Base-by-base conservation (phyloP, 331 rosid genomes). In the Arachis monticola region DNA sequence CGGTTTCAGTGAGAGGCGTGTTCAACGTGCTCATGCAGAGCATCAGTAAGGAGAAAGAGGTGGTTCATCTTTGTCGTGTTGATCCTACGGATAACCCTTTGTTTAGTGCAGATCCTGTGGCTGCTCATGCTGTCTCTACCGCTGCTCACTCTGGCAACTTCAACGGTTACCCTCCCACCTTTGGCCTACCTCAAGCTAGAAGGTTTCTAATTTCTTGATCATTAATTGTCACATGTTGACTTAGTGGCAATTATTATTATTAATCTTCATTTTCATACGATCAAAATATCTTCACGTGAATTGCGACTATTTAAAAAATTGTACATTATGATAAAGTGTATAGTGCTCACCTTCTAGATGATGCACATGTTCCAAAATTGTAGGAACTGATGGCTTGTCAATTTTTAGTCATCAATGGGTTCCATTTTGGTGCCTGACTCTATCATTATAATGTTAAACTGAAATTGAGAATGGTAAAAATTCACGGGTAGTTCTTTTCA, bases 81-180 rank as follows among this genome's bases (percentile, higher is more conserved):
- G 93, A 88, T 27, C 93, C 90, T 14, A 81, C 90, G 0, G 76
- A 52, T 3, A 82, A n/a, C 55, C 83, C 84, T 2, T 14, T 72
- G 59, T 84, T 80, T 64, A 73, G 51, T 12, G 78, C 93, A 30
- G 10, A 79, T 42, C 48, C 67, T 6, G 31, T 38, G 0, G 79
- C 80, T 35, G 4, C 83, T 53, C 64, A 78, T 42, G 85, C 88
- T 58, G 11, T 86, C 22, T 60, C 76, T 31, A 59, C 6, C 22
- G 65, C 90, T 1, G 83, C 62, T 44, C 61, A 71, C 5, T 83
- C 93, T 56, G 80, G 9, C 4, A 11, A 76, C 40, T 86, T 82
- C 87, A 88, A 88, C 81, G 51, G 44, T 58, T 88, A 86, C 64
- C 75, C 90, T 82, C 81, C 86, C 53, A 72, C 85, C 2, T 69